These are phyloP conservation scores for Aquilaria malaccensis DNA, from an alignment of 345 rosid genomes.

Conservation along the genomic window DNA sequence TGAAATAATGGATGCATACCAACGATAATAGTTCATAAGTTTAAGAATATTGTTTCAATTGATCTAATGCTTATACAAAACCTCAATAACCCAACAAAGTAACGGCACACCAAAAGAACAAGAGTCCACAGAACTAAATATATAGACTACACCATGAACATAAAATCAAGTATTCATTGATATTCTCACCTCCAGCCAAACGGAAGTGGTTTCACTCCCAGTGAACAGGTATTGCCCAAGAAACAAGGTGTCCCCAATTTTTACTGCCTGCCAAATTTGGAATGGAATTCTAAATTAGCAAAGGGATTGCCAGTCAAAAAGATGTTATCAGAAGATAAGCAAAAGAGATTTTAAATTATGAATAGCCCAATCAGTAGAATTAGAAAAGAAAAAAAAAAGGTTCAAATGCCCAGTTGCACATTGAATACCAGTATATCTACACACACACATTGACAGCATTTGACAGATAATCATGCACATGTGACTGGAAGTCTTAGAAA, in stretches of 20 bases:
- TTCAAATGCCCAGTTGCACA: too few species aligned
- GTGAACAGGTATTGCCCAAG: slow-evolving; percentile 92
- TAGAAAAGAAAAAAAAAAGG: too few species aligned
- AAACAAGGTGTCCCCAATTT: slow-evolving; percentile 89
- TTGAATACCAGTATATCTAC: too few species aligned
- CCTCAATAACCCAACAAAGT: neutral
- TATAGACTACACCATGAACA: neutral
- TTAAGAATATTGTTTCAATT: neutral
- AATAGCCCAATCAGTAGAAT: too few species aligned
- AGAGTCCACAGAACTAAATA: neutral
- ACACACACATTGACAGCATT: too few species aligned
- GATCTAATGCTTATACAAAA: neutral
- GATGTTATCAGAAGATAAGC: too few species aligned
- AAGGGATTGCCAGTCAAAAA: too few species aligned
- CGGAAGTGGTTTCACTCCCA: slow-evolving; percentile 97
- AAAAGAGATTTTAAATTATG: too few species aligned
- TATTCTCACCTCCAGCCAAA: slow-evolving; percentile 81
- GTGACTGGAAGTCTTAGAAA: too few species aligned
- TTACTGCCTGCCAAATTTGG: slow-evolving; percentile 67
- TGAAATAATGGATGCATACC: slow-evolving; percentile 1
- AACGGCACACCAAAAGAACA: neutral
- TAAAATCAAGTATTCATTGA: neutral
- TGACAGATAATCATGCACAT: too few species aligned
- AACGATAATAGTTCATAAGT: neutral
- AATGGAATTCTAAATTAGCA: neutral